phyloP scores from a whole-genome alignment of 345 rosid species.

The Aquilaria yunnanensis region DNA sequence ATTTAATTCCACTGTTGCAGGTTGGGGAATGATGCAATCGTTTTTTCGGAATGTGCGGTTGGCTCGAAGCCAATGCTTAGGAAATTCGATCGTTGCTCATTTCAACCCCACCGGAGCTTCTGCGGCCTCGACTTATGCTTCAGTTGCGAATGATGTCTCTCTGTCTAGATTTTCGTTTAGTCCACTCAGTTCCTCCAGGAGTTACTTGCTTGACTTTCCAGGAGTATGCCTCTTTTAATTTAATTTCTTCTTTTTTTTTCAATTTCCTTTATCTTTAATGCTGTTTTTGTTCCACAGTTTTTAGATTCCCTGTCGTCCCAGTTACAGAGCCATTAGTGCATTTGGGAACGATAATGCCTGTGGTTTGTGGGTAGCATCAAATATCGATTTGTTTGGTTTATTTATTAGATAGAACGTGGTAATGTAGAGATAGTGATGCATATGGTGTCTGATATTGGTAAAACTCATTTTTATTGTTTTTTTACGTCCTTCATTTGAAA shows the following conservation, averaged over 20 bases:
- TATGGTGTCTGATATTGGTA: too few relatives aligned
- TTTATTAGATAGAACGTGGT: background rate
- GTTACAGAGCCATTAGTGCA: too few relatives aligned
- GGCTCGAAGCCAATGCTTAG: constrained; percentile 19
- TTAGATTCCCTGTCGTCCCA: background rate
- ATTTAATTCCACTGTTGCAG: too few relatives aligned
- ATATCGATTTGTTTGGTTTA: background rate
- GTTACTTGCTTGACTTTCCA: constrained; percentile 10
- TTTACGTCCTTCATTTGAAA: too few relatives aligned
- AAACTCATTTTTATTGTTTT: too few relatives aligned
- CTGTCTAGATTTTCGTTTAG: background rate
- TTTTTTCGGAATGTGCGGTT: constrained; percentile 20
- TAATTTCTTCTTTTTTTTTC: background rate
- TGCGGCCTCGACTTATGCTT: background rate
- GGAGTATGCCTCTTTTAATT: background rate
- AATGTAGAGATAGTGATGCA: too few relatives aligned
- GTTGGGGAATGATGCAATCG: constrained; percentile 25
- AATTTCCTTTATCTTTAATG: background rate
- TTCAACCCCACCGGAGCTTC: constrained; percentile 8
- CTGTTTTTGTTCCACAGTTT: background rate
- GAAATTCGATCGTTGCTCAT: constrained; percentile 8
- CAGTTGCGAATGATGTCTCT: constrained; percentile 2
- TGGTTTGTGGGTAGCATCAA: background rate
- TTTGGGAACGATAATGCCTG: too few relatives aligned
- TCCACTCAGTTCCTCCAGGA: constrained; percentile 8